A percentile compares a stretch with the other conserved stretches of the same genome.
phyloP scores from a whole-genome alignment of 2,329 filamentous ascomycete species.

The Orbilia blumenaviensis region DNA sequence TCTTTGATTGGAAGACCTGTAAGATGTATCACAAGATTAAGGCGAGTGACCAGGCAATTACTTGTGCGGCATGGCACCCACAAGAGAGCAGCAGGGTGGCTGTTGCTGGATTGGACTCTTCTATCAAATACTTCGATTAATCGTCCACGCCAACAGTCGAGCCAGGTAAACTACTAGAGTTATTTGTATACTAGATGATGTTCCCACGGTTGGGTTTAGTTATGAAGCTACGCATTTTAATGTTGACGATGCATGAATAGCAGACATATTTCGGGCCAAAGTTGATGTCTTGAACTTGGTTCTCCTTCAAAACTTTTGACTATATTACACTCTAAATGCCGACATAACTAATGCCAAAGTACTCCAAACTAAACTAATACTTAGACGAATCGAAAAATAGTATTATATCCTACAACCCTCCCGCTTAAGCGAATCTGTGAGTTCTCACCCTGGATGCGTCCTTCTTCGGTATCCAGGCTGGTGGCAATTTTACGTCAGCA shows the following conservation, averaged over 20 bases:
- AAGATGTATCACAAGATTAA: conserved; percentile 98
- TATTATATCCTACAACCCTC: conserved; percentile 32
- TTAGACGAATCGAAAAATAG: conserved; percentile 8
- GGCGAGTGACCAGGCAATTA: conserved; percentile 81
- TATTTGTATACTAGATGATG: conserved; percentile 31
- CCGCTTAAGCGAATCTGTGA: conserved; percentile 24
- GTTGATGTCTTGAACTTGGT: background rate
- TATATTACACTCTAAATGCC: conserved; percentile 50
- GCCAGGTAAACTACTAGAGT: background rate
- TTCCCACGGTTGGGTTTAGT: background rate
- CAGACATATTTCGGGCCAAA: background rate
- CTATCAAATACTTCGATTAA: conserved; percentile 48
- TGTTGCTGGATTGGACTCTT: conserved; percentile 79
- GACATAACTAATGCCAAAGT: background rate
- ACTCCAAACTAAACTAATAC: conserved; percentile 14
- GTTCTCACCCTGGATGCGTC: conserved; percentile 1
- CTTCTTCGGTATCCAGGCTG: conserved; percentile 59
- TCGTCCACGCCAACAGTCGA: background rate
- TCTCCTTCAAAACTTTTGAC: conserved; percentile 25
- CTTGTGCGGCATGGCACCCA: conserved; percentile 95
- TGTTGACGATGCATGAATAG: background rate
- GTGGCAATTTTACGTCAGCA: conserved; percentile 81
- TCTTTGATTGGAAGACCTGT: conserved; percentile 99
- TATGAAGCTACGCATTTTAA: background rate
- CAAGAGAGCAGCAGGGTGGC: conserved; percentile 94